Conservation (phyloP, 139 green algal genomes). For the Chlamydomonas incerta region DNA sequence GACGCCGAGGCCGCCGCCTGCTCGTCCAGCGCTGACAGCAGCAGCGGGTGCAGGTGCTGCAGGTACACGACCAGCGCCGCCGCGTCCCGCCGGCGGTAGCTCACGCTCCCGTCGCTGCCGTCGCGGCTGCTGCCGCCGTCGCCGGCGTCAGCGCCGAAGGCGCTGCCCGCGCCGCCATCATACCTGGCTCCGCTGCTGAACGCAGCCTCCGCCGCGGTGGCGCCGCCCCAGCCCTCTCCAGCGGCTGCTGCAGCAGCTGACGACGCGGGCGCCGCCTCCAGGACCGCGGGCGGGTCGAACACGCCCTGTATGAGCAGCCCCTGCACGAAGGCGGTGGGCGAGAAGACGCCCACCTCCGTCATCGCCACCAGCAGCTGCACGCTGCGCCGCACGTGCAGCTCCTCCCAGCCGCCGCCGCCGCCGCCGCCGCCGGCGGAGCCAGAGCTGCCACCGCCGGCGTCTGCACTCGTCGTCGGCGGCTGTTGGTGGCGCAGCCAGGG, state of each 20-base stretch:
- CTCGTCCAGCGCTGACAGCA: constrained; percentile 12
- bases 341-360: constrained; percentile 29
- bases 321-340: background rate
- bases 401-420: background rate
- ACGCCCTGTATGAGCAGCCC: constrained; percentile 13
- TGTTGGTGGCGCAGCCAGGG: background rate
- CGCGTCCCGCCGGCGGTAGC: background rate
- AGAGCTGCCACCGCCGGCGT: background rate
- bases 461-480: no score
- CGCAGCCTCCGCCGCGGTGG: no score
- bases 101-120: background rate
- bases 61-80: constrained; percentile 17
- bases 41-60: constrained; percentile 32
- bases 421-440: background rate
- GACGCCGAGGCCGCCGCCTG: background rate
- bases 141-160: no score
- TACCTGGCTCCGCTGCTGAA: no score
- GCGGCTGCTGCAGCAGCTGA: background rate
- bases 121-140: background rate
- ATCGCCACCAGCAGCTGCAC: constrained; percentile 23
- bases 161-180: no score
- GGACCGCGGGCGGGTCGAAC: background rate
- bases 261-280: background rate
- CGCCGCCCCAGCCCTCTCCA: background rate
- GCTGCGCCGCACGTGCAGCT: constrained; percentile 25